Conservation (phyloP, 768 basidiomycete species). For the Paxillus ammoniavirescens region DNA sequence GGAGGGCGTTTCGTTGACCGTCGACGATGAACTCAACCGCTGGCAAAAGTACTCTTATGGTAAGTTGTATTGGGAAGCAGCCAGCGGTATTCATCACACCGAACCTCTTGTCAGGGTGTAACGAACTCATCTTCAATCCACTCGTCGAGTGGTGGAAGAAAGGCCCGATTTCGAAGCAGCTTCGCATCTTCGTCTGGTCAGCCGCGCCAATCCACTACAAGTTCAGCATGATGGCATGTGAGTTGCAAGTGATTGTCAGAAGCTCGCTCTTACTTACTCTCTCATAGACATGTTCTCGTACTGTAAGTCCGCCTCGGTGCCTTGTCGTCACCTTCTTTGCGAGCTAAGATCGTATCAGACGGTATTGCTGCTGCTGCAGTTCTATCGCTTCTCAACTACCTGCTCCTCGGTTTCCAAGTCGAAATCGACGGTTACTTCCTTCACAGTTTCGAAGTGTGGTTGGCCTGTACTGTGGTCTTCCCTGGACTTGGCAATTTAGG, state of each 20-base stretch:
- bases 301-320: constrained; percentile 34
- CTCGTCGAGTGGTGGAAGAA: constrained; percentile 71
- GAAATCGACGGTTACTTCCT: constrained; percentile 73
- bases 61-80: constrained; percentile 37
- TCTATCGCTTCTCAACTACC: constrained; percentile 71
- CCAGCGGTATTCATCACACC: constrained; percentile 25
- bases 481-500: constrained; percentile 72
- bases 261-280: not conserved
- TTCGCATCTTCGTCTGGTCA: constrained; percentile 77
- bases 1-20: constrained; percentile 88
- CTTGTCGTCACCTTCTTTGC: too few relatives aligned
- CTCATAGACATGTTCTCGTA: constrained; percentile 49
- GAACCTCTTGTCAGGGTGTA: constrained; percentile 17
- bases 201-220: constrained; percentile 79
- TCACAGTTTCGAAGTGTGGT: constrained; percentile 78
- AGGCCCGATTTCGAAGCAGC: constrained; percentile 82
- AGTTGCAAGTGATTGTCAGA: constrained; percentile 6
- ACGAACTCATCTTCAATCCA: constrained; percentile 82
- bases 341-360: constrained; percentile 10
- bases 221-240: constrained; percentile 58
- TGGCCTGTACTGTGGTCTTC: constrained; percentile 75
- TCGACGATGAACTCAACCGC: constrained; percentile 86
- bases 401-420: constrained; percentile 71
- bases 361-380: constrained; percentile 68
- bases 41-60: constrained; percentile 92